Evolutionary conservation across 148 eudicot species (phyloP), one percentile per base, ranked within the genome.

Genomic region (Vaccinium darrowii): DNA sequence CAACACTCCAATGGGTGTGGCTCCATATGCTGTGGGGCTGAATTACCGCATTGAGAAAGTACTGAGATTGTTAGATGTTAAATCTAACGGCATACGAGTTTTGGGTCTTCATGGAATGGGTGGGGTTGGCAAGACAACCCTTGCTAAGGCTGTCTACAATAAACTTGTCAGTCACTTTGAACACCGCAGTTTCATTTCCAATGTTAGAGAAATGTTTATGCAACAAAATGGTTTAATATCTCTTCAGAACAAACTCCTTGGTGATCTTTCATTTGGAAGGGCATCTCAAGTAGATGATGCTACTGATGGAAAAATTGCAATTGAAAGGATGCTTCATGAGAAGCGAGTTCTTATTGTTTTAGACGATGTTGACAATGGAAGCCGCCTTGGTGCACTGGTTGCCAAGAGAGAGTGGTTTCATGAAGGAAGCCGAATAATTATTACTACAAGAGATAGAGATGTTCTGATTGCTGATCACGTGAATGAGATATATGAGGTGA

Each of bases 61-160:
- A 73, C 63, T 84, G 75, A 74, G 53, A 82, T 81, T 50, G 83
- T 86, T 91, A 75, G 81, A 87, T 73, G 15, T 88, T 69, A 82
- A 69, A 25, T 78, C 84, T 23, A 54, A 15, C 30, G 91, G 69
- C 27, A 80, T 89, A 62, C 77, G 54, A 60, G 87, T 88, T 86
- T 83, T 93, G 39, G 90, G 92, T 79, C 52, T 93, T 53, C 92
- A 87, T 69, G 96, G 96, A 27, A 84, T 86, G 57, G 93, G 92
- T 56, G 95, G 95, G 56, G 86, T 93, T 84, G 95, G 95, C 60
- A 93, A 93, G 88, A 93, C 95, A 60, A 93, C 96, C 78, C 84
- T 93, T 65, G 93, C 94, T 49, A 93, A 92, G 86, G 91, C 94
- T 18, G 86, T 88, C 43, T 93, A 83, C 79, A 93, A 91, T 87